Percentiles rank a stretch among this genome's conserved stretches.
Conservation (phyloP, 2,329 filamentous ascomycete genomes). For the Cercospora beticola region DNA sequence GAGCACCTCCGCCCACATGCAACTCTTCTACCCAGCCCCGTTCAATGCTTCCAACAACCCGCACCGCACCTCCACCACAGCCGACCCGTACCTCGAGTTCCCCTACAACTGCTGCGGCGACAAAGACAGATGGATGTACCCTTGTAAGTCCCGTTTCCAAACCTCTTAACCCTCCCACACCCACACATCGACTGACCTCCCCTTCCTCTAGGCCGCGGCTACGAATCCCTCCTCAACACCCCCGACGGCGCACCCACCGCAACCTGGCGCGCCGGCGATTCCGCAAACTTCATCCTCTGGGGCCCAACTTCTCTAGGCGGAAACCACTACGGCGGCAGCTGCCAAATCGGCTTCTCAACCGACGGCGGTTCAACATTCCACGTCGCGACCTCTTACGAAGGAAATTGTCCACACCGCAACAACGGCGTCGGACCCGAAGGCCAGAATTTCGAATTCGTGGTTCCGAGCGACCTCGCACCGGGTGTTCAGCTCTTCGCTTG, state of each 20-base stretch:
- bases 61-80: constrained; percentile 36
- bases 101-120: constrained; percentile 49
- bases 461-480: constrained; percentile 45
- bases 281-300: constrained; percentile 43
- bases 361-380: constrained; percentile 48
- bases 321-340: constrained; percentile 50
- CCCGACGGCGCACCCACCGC: constrained; percentile 45
- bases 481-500: constrained; percentile 48
- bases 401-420: constrained; percentile 48
- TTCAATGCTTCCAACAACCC: constrained; percentile 49
- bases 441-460: constrained; percentile 48
- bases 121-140: constrained; percentile 34
- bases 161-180: too few species aligned
- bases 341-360: constrained; percentile 46
- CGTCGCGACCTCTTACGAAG: constrained; percentile 48
- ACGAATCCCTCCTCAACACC: constrained; percentile 46
- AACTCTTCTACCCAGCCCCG: constrained; percentile 45
- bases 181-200: too few species aligned
- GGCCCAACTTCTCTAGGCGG: constrained; percentile 30
- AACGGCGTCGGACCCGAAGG: constrained; percentile 40
- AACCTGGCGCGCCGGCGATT: constrained; percentile 46
- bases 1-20: constrained; percentile 27
- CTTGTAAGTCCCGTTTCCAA: constrained; percentile 32
- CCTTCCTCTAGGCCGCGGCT: constrained; percentile 37
- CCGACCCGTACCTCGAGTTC: constrained; percentile 44